Conservation (phyloP, 352 stramenopile species). For the Pythium brachiatum region DNA sequence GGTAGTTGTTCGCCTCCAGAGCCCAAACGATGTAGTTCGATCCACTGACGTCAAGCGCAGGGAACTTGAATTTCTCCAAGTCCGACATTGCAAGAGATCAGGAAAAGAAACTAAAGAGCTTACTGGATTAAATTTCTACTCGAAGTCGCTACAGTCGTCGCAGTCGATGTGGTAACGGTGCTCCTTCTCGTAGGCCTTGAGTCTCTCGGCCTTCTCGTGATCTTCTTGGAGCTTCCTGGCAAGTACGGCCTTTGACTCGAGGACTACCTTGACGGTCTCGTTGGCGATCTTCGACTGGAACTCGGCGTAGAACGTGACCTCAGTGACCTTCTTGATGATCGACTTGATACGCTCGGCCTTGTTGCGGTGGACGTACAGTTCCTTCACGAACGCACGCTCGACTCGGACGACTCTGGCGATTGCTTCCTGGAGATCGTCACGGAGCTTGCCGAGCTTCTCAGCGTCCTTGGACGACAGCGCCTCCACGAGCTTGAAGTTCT, state of each 20-base stretch:
- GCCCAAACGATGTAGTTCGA: conserved; percentile 21
- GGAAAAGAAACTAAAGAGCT: too few species aligned
- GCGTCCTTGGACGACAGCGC: neutral
- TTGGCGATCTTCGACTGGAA: conserved; percentile 11
- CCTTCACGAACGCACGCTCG: neutral
- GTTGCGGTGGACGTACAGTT: neutral
- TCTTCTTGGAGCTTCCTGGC: neutral
- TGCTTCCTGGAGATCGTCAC: conserved; percentile 9
- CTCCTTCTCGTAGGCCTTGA: neutral
- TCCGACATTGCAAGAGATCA: conserved; percentile 3
- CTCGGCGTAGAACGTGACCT: conserved; percentile 12
- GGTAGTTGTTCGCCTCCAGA: conserved; percentile 15
- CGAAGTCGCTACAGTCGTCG: neutral
- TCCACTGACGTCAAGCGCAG: conserved; percentile 5
- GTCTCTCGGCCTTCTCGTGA: neutral
- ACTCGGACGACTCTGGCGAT: conserved; percentile 4
- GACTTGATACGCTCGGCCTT: neutral
- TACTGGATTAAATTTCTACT: conserved; percentile 1
- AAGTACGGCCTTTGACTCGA: neutral
- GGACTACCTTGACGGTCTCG: neutral
- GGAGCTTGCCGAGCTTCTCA: conserved; percentile 4
- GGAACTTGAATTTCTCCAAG: conserved; percentile 14
- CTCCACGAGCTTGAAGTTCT: neutral
- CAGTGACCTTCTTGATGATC: neutral
- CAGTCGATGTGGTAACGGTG: neutral